Evolutionary conservation across 78 protist species (phyloP).

Genomic region (Chrysochromulina parva): DNA sequence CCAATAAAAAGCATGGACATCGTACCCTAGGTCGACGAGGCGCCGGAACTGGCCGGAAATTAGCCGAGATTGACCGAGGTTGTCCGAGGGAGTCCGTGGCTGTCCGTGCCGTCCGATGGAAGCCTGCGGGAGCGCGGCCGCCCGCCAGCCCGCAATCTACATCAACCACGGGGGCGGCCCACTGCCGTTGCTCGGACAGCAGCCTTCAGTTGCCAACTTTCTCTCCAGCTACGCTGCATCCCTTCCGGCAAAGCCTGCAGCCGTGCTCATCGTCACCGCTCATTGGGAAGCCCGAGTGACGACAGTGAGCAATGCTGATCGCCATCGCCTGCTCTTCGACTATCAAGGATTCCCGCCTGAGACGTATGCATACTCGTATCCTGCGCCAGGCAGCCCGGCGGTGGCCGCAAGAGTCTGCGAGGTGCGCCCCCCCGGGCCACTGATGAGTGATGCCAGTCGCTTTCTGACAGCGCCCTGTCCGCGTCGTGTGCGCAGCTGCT

Average conservation of each 20-base stretch:
- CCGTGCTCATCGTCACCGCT: neutral
- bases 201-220: neutral
- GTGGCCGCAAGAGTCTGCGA: neutral
- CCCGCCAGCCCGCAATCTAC: neutral
- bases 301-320: neutral
- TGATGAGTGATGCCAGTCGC: no score
- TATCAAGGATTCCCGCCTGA: conserved; percentile 55
- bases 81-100: no score
- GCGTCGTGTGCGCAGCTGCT: neutral
- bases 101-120: no score
- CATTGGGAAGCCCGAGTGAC: neutral
- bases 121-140: no score
- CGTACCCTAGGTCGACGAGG: no score
- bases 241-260: neutral
- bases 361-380: conserved; percentile 23
- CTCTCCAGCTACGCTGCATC: neutral
- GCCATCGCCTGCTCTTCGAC: conserved; percentile 35
- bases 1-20: no score
- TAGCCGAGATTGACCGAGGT: no score
- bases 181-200: neutral
- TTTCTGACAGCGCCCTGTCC: no score
- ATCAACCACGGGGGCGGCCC: neutral
- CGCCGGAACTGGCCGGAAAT: no score
- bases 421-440: no score
- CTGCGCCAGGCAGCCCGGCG: conserved; percentile 39